Conservation (phyloP, 73 alveolate genomes). For the Symbiodinium pilosum region DNA sequence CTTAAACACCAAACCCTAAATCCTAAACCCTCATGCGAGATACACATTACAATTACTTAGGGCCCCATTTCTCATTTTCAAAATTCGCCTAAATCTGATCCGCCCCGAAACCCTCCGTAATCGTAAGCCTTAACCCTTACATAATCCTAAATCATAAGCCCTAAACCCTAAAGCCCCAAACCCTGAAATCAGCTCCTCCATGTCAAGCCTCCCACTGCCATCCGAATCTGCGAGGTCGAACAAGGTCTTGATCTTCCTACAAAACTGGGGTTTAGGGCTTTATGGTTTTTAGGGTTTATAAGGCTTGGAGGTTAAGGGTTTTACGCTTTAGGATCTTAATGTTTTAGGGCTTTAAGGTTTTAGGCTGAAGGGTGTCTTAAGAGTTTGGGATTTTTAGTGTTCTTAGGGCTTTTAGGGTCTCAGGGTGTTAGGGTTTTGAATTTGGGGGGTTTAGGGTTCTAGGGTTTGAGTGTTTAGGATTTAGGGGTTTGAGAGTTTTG, state of each 20-base stretch:
- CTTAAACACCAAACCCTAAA: no score
- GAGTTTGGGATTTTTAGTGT: background rate
- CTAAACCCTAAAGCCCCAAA: background rate
- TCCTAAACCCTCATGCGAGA: no score
- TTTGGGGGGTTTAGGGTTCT: background rate
- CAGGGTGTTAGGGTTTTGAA: background rate
- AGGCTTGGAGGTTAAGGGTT: background rate
- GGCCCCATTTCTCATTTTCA: no score
- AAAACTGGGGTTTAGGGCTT: background rate
- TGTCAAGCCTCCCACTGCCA: conserved; percentile 46
- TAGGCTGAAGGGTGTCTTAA: background rate
- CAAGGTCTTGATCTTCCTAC: conserved; percentile 67
- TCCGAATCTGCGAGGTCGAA: conserved; percentile 45
- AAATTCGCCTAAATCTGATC: no score
- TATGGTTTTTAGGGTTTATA: background rate
- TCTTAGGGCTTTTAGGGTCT: no score
- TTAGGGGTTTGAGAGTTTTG: background rate
- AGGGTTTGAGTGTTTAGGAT: background rate
- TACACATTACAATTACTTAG: no score
- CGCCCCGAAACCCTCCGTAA: no score
- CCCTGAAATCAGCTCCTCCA: background rate
- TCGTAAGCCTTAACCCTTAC: no score
- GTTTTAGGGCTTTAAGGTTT: background rate
- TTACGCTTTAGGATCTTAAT: background rate
- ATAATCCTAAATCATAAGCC: no score